Base-by-base conservation (phyloP, 495 filamentous ascomycete genomes). In the Trypethelium eluteriae region DNA sequence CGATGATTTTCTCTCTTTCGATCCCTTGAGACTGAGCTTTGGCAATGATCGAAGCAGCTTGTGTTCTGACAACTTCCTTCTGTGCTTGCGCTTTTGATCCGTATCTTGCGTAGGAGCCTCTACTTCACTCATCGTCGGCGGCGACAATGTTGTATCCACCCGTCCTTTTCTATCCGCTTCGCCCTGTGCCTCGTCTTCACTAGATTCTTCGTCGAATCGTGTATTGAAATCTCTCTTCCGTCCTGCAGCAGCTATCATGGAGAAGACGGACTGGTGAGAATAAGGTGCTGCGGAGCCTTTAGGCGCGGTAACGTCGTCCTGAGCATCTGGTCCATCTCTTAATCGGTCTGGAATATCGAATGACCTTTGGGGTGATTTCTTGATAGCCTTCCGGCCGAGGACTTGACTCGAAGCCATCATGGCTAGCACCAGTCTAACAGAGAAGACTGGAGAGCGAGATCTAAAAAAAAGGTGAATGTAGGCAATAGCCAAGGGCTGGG, bases 181-280 rank as follows among this genome's bases (percentile, higher is more conserved):
- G 36, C 57, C 57, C 57, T 69, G 62, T 44, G 56, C 62, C 66
- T 72, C 68, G 36, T 65, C 66, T 50, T 73, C 93, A 66, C 90
- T 93, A 39, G 85, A 88, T 49, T 85, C 84, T 38, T 86, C 88
- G 69, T 94, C 89, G 73, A 96, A 94, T 41, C 89, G 83, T 63
- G 88, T 82, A 74, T 88, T 85, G 74, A 93, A 90, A 73, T 93
- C 88, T 32, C 87, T 86, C 57, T 83, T 84, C 64, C 90, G 91
- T 59, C 53, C 53, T 36, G 53, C 53, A 34, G 53, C 53, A 35
- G 53, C 53, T 59, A 59, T 59, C 53, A 59, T 59, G 53, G 53
- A 59, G 18, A 59, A 59, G 3, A 59, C 53, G 36, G 53, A 35
- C 53, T 59, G 53, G 53, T 59, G 53, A 3, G 53, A 35, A 36